A percentile compares a stretch with the other conserved stretches of the same genome.
Evolutionary conservation across 2,329 filamentous ascomycete species (phyloP).

Genomic region (Colletotrichum somersetense): DNA sequence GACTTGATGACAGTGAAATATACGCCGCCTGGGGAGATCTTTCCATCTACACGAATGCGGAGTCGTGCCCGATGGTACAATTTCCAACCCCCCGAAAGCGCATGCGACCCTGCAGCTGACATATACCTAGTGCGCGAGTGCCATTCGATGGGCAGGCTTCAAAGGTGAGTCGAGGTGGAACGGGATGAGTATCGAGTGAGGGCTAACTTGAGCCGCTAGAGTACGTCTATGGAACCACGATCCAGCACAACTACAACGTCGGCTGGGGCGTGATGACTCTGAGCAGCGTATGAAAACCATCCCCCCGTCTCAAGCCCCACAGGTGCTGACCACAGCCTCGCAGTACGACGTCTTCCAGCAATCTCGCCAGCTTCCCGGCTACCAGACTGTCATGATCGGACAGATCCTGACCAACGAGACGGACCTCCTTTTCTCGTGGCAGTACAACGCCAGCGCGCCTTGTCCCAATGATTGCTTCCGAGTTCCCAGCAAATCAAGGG

Average conservation of each 20-base stretch:
- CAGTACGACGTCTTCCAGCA: conserved; percentile 59
- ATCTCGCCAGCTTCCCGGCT: conserved; percentile 51
- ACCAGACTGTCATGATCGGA: conserved; percentile 55
- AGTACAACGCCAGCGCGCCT: conserved; percentile 54
- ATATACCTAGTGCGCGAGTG: conserved; percentile 60
- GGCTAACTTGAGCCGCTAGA: conserved; percentile 48
- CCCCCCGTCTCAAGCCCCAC: accelerated
- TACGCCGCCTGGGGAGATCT: conserved; percentile 59
- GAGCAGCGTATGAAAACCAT: conserved; percentile 13
- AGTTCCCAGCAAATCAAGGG: conserved; percentile 17
- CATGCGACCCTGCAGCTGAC: neutral
- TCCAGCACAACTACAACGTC: conserved; percentile 55
- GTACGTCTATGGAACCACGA: conserved; percentile 66
- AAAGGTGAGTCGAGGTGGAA: conserved; percentile 41
- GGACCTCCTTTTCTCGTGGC: conserved; percentile 66
- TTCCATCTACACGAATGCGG: conserved; percentile 68
- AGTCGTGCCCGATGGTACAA: conserved; percentile 64
- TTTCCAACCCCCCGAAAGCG: accelerated
- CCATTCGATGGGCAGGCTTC: conserved; percentile 68
- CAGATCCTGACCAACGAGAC: conserved; percentile 65
- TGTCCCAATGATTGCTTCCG: conserved; percentile 39
- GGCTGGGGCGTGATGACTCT: conserved; percentile 33
- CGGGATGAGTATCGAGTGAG: no score
- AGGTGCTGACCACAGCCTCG: conserved; percentile 49
- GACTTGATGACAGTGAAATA: conserved; percentile 47